phyloP scores from a whole-genome alignment of 2,329 filamentous ascomycete species.

The Coniochaeta ligniaria region DNA sequence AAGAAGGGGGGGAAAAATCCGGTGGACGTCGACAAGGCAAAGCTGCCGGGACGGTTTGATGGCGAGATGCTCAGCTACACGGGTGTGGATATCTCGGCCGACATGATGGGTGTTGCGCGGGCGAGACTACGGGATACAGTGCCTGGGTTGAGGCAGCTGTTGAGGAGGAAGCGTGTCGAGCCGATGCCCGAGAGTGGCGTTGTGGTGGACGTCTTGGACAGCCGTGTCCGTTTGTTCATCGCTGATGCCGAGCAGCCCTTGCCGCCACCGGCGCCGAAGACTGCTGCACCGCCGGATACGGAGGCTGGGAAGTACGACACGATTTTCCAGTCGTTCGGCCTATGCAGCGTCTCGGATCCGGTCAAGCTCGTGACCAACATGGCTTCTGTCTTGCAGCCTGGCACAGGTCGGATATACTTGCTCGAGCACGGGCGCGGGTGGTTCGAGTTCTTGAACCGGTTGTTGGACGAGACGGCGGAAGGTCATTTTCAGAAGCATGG shows the following conservation, averaged over 20 bases:
- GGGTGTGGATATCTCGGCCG: constrained; percentile 52
- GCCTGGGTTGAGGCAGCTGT: constrained; percentile 28
- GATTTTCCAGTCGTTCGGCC: constrained; percentile 56
- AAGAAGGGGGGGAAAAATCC: constrained; percentile 9
- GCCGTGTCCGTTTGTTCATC: constrained; percentile 38
- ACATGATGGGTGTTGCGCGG: constrained; percentile 53
- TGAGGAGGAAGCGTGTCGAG: constrained; percentile 25
- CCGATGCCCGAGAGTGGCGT: constrained; percentile 11
- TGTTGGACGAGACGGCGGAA: constrained; percentile 47
- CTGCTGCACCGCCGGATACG: not conserved
- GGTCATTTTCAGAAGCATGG: constrained; percentile 53
- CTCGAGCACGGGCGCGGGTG: constrained; percentile 55
- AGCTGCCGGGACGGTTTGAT: constrained; percentile 9
- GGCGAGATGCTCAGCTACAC: constrained; percentile 47
- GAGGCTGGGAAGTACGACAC: constrained; percentile 46
- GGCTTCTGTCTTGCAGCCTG: constrained; percentile 42
- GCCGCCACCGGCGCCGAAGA: constrained; percentile 23
- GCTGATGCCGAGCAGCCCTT: constrained; percentile 39
- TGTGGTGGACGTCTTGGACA: constrained; percentile 28
- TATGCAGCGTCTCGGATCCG: constrained; percentile 56
- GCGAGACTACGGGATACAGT: constrained; percentile 38
- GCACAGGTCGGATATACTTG: constrained; percentile 51
- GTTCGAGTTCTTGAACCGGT: constrained; percentile 45
- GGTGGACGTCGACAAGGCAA: constrained; percentile 5
- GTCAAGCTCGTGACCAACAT: constrained; percentile 45